These are phyloP conservation scores for Cunninghamia lanceolata DNA, from an alignment of 75 land plant species.

Conservation along the genomic window DNA sequence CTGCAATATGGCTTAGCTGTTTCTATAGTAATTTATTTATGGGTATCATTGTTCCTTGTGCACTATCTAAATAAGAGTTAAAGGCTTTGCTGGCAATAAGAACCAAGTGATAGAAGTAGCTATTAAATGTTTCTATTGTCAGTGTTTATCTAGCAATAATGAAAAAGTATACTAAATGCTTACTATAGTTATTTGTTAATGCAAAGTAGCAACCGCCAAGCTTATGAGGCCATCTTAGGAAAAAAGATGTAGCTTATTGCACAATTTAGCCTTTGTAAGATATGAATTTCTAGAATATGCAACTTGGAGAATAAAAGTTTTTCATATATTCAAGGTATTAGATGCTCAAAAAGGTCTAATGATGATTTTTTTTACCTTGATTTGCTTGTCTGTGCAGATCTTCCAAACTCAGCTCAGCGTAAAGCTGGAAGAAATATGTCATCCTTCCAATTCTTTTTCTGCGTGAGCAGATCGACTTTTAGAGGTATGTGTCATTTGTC, in stretches of 20 bases:
- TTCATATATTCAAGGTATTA: neutral
- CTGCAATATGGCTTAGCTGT: neutral
- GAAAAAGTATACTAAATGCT: neutral
- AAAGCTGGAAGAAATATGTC: slow-evolving; percentile 73
- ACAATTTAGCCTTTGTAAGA: neutral
- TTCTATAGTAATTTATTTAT: neutral
- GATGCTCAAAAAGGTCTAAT: neutral
- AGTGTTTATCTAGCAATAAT: neutral
- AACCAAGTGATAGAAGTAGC: neutral
- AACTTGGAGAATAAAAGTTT: neutral
- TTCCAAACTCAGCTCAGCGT: slow-evolving; percentile 75
- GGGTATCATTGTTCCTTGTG: neutral
- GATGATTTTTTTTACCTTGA: neutral
- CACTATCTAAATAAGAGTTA: neutral
- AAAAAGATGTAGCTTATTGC: neutral
- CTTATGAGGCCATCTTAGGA: neutral
- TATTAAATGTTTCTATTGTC: neutral
- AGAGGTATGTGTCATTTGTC: slow-evolving; percentile 50
- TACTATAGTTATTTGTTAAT: neutral
- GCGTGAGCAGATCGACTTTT: slow-evolving; percentile 76
- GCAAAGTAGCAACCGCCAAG: neutral
- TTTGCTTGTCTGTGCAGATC: slow-evolving; percentile 47
- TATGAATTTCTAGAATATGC: neutral
- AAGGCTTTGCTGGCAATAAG: neutral
- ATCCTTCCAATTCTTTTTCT: slow-evolving; percentile 32